Evolutionary conservation across 352 stramenopile species (phyloP).

Genomic region (Globisporangium mamillatum): DNA sequence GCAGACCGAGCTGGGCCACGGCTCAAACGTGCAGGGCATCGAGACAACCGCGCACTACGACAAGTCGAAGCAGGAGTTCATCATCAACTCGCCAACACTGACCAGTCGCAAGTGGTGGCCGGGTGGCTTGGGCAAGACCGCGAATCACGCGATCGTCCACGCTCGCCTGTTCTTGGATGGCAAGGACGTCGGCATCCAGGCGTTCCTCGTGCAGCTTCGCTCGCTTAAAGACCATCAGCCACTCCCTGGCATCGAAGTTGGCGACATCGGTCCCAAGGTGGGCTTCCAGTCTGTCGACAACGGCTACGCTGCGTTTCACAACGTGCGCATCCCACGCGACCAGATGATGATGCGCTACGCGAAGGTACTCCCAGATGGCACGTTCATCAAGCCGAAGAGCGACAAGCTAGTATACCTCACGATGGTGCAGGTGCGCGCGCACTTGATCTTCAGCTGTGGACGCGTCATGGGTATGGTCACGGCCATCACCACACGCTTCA

Average conservation of each 20-base stretch:
- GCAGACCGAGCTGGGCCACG: conserved; percentile 95
- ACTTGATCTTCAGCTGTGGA: too few relatives aligned
- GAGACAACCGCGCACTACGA: conserved; percentile 93
- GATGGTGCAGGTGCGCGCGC: conserved; percentile 26
- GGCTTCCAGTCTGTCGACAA: conserved; percentile 92
- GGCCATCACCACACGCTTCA: too few relatives aligned
- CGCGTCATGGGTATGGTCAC: too few relatives aligned
- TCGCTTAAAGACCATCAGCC: conserved; percentile 75
- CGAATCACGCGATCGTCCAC: conserved; percentile 93
- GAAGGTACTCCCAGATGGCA: conserved; percentile 56
- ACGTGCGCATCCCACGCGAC: conserved; percentile 84
- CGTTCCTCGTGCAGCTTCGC: conserved; percentile 92
- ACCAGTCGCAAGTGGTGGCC: conserved; percentile 96
- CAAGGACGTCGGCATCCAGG: conserved; percentile 88
- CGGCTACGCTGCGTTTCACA: conserved; percentile 84
- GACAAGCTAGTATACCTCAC: conserved; percentile 55
- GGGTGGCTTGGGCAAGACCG: conserved; percentile 87
- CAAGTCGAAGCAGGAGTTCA: conserved; percentile 86
- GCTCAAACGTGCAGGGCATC: conserved; percentile 87
- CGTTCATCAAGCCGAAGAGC: conserved; percentile 56
- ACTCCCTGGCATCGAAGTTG: conserved; percentile 84
- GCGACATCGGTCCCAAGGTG: conserved; percentile 92
- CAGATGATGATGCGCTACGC: conserved; percentile 54
- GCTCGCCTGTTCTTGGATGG: conserved; percentile 66
- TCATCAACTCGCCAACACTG: conserved; percentile 93